Evolutionary conservation across 1,284 basidiomycete species (phyloP).

Genomic region (Amylostereum areolatum): DNA sequence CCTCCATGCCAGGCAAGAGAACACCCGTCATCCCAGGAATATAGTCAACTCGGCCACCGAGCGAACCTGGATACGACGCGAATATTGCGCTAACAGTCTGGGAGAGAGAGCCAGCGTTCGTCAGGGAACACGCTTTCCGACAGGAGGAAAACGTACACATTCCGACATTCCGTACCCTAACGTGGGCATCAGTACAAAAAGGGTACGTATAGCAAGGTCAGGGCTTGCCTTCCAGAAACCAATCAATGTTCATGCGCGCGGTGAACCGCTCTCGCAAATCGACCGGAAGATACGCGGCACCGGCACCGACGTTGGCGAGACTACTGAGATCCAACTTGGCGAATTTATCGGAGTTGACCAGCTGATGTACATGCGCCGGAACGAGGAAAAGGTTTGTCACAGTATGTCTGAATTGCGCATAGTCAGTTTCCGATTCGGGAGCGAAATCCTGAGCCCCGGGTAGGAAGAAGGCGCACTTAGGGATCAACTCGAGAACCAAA

Average conservation of each 20-base stretch:
- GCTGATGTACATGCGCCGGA: constrained; percentile 62
- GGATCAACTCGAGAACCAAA: constrained; percentile 32
- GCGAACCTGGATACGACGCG: constrained; percentile 38
- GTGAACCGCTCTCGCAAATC: constrained; percentile 40
- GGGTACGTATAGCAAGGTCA: background rate
- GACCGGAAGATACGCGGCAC: constrained; percentile 64
- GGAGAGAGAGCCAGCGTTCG: background rate
- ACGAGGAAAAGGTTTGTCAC: constrained; percentile 49
- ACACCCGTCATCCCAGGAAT: constrained; percentile 48
- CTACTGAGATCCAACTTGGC: constrained; percentile 49
- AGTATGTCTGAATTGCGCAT: constrained; percentile 21
- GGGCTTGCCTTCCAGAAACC: constrained; percentile 44
- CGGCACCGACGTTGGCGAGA: constrained; percentile 38
- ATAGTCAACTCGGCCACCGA: constrained; percentile 36
- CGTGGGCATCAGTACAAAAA: background rate
- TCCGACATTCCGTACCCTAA: constrained; percentile 75
- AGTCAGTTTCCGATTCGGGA: too few species aligned
- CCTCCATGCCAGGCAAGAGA: constrained; percentile 58
- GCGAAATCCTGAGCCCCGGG: too few species aligned
- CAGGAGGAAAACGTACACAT: constrained; percentile 38
- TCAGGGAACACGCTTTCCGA: too few species aligned
- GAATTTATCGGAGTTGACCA: constrained; percentile 50
- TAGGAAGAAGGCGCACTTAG: constrained; percentile 28
- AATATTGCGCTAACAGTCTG: constrained; percentile 53
- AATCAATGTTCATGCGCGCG: constrained; percentile 24